Evolutionary conservation across 164 flowering plant genomes (phyloP).

Genomic region (Stephania yunnanensis): DNA sequence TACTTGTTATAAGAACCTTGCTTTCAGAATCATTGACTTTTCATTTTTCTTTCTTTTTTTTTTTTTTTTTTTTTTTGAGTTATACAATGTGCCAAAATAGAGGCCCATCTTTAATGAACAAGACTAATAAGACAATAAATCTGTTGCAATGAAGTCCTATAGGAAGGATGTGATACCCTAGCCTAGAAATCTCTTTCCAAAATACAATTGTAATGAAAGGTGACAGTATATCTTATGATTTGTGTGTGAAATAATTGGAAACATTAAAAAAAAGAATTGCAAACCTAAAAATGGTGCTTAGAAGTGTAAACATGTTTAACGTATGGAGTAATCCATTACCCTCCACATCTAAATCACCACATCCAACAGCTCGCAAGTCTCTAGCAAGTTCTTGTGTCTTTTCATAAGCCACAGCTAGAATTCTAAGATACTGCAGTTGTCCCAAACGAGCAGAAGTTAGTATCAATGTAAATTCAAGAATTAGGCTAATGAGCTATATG

Average conservation of each 20-base stretch:
- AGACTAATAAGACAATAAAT: not conserved
- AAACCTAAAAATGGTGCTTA: not conserved
- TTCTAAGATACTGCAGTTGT: constrained; percentile 80
- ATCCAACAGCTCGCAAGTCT: constrained; percentile 82
- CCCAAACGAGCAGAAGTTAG: constrained; percentile 24
- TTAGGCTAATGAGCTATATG: not conserved
- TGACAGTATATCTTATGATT: not conserved
- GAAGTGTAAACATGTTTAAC: not conserved
- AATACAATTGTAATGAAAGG: not conserved
- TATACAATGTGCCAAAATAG: not conserved
- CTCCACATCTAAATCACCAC: constrained; percentile 99
- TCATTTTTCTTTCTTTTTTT: too few relatives aligned
- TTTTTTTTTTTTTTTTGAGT: not conserved
- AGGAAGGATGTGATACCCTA: not conserved
- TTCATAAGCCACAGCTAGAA: constrained; percentile 94
- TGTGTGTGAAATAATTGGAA: not conserved
- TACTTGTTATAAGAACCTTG: not conserved
- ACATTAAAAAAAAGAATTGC: not conserved
- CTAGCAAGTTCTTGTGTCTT: constrained; percentile 93
- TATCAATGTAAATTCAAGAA: constrained; percentile 11
- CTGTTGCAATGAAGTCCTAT: not conserved
- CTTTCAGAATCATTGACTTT: too few relatives aligned
- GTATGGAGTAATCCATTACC: constrained; percentile 36
- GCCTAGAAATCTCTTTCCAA: not conserved
- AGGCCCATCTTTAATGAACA: not conserved